A percentile compares a stretch with the other conserved stretches of the same genome.
Conservation (phyloP, 371 early-diverging fungal genomes). For the Batkoa obscura region DNA sequence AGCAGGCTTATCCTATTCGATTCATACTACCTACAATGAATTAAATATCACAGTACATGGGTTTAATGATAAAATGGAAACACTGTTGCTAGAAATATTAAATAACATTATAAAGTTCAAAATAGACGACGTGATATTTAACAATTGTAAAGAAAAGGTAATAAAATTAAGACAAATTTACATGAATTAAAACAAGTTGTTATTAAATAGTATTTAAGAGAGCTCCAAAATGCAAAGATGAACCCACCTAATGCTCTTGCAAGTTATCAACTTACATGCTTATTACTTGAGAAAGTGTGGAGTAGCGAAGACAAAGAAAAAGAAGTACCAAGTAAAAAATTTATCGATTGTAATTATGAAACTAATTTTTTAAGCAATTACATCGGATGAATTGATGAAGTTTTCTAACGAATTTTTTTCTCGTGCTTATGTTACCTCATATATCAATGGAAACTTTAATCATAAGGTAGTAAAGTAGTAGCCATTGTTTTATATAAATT, state of each 20-base stretch:
- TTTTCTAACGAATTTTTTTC: background rate
- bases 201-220: constrained; percentile 24
- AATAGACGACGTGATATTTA: constrained; percentile 48
- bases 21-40: constrained; percentile 47
- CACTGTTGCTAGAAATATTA: constrained; percentile 47
- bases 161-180: background rate
- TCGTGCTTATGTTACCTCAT: constrained; percentile 36
- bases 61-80: constrained; percentile 64
- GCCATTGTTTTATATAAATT: constrained; percentile 8
- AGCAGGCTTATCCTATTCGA: constrained; percentile 55
- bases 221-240: constrained; percentile 44
- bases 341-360: background rate
- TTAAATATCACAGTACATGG: constrained; percentile 50
- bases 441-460: constrained; percentile 65
- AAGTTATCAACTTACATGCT: constrained; percentile 44
- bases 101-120: constrained; percentile 38
- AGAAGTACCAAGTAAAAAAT: constrained; percentile 19
- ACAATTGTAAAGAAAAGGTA: constrained; percentile 44
- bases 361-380: too few species aligned
- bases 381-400: too few species aligned
- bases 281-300: constrained; percentile 66
- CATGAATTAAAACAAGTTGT: background rate
- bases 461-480: constrained; percentile 16
- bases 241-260: constrained; percentile 64
- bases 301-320: constrained; percentile 57